Base-by-base conservation (phyloP, 2,329 filamentous ascomycete species). In the Aspergillus sp. region DNA sequence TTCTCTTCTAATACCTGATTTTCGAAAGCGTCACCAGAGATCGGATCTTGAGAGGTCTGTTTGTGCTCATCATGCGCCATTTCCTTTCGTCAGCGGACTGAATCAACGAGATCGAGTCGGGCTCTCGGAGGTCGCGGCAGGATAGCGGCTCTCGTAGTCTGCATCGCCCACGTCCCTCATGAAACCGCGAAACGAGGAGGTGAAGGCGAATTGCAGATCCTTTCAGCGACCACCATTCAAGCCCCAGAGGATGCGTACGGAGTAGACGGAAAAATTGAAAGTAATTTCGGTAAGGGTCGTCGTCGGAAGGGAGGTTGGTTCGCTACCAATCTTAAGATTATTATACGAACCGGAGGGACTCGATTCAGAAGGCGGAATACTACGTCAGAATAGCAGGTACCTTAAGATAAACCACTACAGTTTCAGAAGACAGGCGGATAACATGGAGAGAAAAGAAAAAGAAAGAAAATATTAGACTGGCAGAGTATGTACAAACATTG, bases 21-120 rank as follows among this genome's bases (percentile, higher is more conserved):
- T 37, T 51, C 51, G 20, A 57, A 51, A 45, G 52, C 46, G 41
- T 53, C 54, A 41, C 44, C 50, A 39, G 53, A 44, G 35, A 55
- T 48, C 39, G 53, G 52, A 50, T 53, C 47, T 48, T 55, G 59
- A 45, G 53, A 50, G 50, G 50, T 39, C 47, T 52, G 49, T 47
- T 59, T 50, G 55, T 54, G 52, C 53, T 52, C 62, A 65, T 63
- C 60, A 44, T 61, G 59, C 47, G 62, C 60, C 62, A 65, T 65
- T 55, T 56, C 61, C 59, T 56, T 48, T 42, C 50, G 45, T 54
- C 52, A 56, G 54, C 47, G 47, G 44, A 46, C 43, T 49, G 48
- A 53, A 49, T 49, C 50, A 51, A 50, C 43, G 46, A 53, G 44
- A 49, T 55, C 55, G 52, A 45, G 52, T 52, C 49, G 53, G 47